Conservation (phyloP, 2,329 filamentous ascomycete species). For the Scedosporium boydii region DNA sequence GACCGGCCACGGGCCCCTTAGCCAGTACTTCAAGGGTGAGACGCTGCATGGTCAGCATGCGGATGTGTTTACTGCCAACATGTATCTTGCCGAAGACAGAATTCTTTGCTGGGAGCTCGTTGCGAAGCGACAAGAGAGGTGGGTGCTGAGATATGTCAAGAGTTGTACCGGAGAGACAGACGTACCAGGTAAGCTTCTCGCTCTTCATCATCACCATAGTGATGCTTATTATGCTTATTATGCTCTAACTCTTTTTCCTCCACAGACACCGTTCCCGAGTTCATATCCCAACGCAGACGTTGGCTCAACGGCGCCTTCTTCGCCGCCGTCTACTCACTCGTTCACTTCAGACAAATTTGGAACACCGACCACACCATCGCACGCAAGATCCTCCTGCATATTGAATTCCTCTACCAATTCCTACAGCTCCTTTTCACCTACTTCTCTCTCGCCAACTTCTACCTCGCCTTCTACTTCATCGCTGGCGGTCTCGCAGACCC, state of each 20-base stretch:
- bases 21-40: constrained; percentile 99
- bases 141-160: constrained; percentile 98
- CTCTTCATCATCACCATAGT: no score
- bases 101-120: constrained; percentile 93
- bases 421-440: constrained; percentile 90
- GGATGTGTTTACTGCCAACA: constrained; percentile 95
- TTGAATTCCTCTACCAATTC: constrained; percentile 94
- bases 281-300: constrained; percentile 88
- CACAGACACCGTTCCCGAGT: constrained; percentile 82
- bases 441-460: constrained; percentile 98
- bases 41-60: constrained; percentile 93
- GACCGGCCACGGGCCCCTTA: constrained; percentile 86
- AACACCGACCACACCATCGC: constrained; percentile 80
- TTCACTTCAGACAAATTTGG: constrained; percentile 93
- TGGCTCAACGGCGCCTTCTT: constrained; percentile 99
- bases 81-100: constrained; percentile 85
- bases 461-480: constrained; percentile 97
- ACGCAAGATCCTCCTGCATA: constrained; percentile 83
- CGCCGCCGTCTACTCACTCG: constrained; percentile 91
- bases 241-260: background rate
- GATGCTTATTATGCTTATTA: constrained; percentile 1
- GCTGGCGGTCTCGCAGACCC: constrained; percentile 79
- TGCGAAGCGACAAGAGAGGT: constrained; percentile 86
- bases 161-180: constrained; percentile 95
- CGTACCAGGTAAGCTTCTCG: constrained; percentile 65